Percentiles rank a stretch among this genome's conserved stretches.
These are phyloP conservation scores for Triticum timopheevii DNA, from an alignment of 176 grass and related monocot genomes.

Conservation along the genomic window DNA sequence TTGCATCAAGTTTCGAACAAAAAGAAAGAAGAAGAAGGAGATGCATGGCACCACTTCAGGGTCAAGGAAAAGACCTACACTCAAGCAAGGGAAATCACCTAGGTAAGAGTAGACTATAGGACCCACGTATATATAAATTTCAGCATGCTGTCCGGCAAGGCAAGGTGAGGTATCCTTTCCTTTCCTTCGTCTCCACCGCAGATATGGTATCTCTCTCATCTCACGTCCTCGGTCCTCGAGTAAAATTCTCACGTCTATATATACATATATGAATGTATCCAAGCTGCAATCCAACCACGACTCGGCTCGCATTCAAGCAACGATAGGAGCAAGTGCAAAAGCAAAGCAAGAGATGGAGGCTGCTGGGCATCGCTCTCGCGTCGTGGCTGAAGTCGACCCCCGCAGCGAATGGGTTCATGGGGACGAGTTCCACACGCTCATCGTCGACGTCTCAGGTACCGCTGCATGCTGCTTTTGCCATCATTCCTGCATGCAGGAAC, in stretches of 20 bases:
- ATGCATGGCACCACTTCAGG: neutral
- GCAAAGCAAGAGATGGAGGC: conserved; percentile 34
- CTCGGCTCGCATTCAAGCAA: neutral
- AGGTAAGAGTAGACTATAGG: neutral
- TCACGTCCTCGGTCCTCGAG: neutral
- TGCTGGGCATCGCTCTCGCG: neutral
- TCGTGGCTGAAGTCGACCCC: conserved; percentile 47
- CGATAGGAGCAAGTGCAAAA: neutral
- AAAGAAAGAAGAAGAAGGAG: neutral
- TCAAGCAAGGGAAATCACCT: neutral
- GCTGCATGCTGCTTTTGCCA: neutral
- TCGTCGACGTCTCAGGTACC: conserved; percentile 49
- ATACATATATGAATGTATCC: conserved; percentile 20
- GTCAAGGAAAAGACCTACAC: neutral
- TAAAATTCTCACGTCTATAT: neutral
- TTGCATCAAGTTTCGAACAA: neutral
- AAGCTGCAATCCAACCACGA: neutral
- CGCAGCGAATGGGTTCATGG: conserved; percentile 50
- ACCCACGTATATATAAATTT: neutral
- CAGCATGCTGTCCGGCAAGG: conserved; percentile 3
- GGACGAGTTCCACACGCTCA: conserved; percentile 43
- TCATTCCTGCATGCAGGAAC: neutral
- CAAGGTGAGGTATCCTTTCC: conserved; percentile 29
- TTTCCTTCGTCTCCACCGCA: conserved; percentile 7
- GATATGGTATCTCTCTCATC: conserved; percentile 8